Percentiles rank a stretch among this genome's conserved stretches.
phyloP scores from a whole-genome alignment of 257 asterid species.

The Solanum corneliomulleri region DNA sequence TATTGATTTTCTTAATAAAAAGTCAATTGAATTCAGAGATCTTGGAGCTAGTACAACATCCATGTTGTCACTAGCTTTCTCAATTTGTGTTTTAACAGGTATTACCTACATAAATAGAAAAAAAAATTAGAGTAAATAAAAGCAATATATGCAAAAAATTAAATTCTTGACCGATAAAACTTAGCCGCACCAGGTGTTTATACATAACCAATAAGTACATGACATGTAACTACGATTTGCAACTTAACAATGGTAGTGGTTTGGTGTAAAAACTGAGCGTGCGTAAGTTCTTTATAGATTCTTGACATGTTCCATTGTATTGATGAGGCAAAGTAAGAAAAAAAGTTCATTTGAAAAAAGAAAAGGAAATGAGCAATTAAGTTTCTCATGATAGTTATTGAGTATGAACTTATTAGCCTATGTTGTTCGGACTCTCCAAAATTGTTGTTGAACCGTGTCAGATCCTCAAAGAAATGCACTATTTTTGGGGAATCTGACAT shows the following conservation, averaged over 20 bases:
- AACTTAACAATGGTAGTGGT: neutral
- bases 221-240: neutral
- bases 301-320: neutral
- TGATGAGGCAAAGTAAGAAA: neutral
- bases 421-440: neutral
- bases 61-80: constrained; percentile 41
- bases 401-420: neutral
- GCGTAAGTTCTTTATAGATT: neutral
- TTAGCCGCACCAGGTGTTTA: neutral
- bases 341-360: neutral
- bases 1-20: constrained; percentile 26
- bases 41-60: constrained; percentile 34
- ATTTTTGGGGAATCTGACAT: neutral
- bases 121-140: neutral
- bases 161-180: neutral
- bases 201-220: neutral
- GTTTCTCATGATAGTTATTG: neutral
- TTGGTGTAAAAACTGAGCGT: neutral
- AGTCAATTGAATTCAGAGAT: constrained; percentile 54
- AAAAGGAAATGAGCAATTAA: neutral
- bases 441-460: neutral
- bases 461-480: neutral
- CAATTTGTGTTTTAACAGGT: constrained; percentile 27
- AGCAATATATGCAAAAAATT: neutral
- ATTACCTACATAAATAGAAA: constrained; percentile 38